phyloP scores from a whole-genome alignment of 2,329 filamentous ascomycete species.

The Nemania diffusa region DNA sequence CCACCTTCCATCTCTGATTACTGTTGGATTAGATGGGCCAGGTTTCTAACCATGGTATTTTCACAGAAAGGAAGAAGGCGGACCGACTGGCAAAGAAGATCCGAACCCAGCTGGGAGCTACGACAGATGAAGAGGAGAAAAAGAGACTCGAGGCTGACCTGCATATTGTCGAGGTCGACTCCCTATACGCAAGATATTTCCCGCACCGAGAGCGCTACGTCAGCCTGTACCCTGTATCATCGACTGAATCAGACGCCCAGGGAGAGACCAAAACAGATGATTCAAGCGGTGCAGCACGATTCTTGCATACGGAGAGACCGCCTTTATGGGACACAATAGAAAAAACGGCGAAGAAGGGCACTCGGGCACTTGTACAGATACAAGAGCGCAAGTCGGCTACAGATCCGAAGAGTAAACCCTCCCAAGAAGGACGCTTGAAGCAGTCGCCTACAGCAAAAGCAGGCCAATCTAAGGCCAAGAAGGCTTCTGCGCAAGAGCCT shows the following conservation, averaged over 20 bases:
- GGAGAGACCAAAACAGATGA: slow-evolving; percentile 55
- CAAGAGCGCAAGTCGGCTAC: slow-evolving; percentile 44
- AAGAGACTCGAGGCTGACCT: slow-evolving; percentile 65
- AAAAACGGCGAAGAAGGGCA: slow-evolving; percentile 61
- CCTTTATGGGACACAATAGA: slow-evolving; percentile 77
- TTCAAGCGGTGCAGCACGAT: slow-evolving; percentile 55
- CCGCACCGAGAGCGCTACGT: slow-evolving; percentile 78
- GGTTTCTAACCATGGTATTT: slow-evolving; percentile 21
- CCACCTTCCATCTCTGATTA: no score
- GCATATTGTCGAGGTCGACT: slow-evolving; percentile 77
- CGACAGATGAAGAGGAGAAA: slow-evolving; percentile 62
- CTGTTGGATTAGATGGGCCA: neutral
- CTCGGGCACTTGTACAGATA: slow-evolving; percentile 42
- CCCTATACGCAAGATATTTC: slow-evolving; percentile 78
- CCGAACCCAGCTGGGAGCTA: slow-evolving; percentile 64
- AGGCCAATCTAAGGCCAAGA: slow-evolving; percentile 33
- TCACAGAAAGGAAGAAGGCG: slow-evolving; percentile 76
- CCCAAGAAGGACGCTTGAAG: slow-evolving; percentile 29
- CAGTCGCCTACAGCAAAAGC: slow-evolving; percentile 27
- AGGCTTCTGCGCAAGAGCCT: slow-evolving; percentile 24
- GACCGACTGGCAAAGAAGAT: slow-evolving; percentile 73
- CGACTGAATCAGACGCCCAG: slow-evolving; percentile 43
- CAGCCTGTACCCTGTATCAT: slow-evolving; percentile 64
- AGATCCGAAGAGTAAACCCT: slow-evolving; percentile 28
- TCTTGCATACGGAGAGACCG: slow-evolving; percentile 59